Evolutionary conservation across 2,329 filamentous ascomycete species (phyloP).

Genomic region (Aaosphaeria arxii): DNA sequence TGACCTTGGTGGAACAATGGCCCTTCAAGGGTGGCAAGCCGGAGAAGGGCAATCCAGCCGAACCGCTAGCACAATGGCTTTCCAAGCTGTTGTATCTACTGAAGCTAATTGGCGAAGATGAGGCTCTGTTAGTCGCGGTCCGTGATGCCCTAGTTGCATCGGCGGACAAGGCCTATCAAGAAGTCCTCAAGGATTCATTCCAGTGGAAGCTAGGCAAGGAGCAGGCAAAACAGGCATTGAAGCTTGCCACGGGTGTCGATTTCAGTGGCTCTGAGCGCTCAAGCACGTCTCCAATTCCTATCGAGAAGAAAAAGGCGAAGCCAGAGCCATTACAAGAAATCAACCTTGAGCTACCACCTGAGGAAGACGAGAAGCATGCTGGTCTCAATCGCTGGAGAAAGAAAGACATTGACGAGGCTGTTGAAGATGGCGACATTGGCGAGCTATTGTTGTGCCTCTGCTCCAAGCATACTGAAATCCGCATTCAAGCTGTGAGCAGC

Average conservation of each 20-base stretch:
- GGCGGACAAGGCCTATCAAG: conserved; percentile 24
- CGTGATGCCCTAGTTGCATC: conserved; percentile 27
- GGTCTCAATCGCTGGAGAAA: conserved; percentile 63
- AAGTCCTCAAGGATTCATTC: conserved; percentile 32
- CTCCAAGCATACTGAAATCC: conserved; percentile 71
- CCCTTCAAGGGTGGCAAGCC: conserved; percentile 52
- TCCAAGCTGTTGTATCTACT: conserved; percentile 32
- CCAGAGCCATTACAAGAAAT: background rate
- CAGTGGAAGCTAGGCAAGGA: conserved; percentile 38
- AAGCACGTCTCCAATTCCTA: conserved; percentile 21
- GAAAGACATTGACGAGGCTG: conserved; percentile 73
- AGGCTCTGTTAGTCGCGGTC: conserved; percentile 19
- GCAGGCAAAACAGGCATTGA: conserved; percentile 32
- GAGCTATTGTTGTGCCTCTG: conserved; percentile 72
- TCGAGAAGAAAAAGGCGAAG: conserved; percentile 11
- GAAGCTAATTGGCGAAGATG: conserved; percentile 36
- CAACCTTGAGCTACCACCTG: conserved; percentile 33
- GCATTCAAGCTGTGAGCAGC: conserved; percentile 71
- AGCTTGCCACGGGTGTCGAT: conserved; percentile 30
- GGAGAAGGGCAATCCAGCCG: conserved; percentile 21
- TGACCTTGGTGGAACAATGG: conserved; percentile 75
- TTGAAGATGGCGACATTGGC: conserved; percentile 72
- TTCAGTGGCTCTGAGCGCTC: conserved; percentile 35
- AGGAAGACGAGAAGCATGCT: conserved; percentile 43
- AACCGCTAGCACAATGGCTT: conserved; percentile 33